A percentile compares a stretch with the other conserved stretches of the same genome.
Evolutionary conservation across 345 rosid genomes (phyloP).

Genomic region (Raphanus raphanistrum): DNA sequence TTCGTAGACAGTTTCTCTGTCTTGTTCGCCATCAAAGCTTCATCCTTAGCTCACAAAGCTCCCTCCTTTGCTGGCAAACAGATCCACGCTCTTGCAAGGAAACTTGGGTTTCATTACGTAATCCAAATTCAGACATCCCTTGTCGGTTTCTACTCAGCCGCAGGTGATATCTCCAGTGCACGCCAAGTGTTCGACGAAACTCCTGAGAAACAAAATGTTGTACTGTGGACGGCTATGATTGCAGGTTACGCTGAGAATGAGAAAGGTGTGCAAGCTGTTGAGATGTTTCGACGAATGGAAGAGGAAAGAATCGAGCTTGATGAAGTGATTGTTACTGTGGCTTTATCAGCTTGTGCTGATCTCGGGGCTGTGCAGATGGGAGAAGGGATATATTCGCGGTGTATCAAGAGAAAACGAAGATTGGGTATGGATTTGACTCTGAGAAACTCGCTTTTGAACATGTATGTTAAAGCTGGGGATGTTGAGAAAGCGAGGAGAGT

Average conservation of each 20-base stretch:
- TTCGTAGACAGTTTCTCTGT: constrained; percentile 45
- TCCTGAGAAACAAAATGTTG: background rate
- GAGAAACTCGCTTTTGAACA: constrained; percentile 41
- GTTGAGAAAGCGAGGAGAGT: constrained; percentile 38
- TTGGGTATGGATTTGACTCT: constrained; percentile 32
- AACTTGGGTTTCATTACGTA: constrained; percentile 35
- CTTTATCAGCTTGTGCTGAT: constrained; percentile 48
- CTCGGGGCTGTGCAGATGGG: constrained; percentile 45
- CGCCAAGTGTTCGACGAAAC: constrained; percentile 44
- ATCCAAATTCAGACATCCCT: constrained; percentile 40
- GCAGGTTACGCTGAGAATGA: constrained; percentile 39
- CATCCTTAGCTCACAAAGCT: constrained; percentile 24
- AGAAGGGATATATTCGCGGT: constrained; percentile 32
- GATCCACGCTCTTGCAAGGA: constrained; percentile 35
- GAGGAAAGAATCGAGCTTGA: constrained; percentile 37
- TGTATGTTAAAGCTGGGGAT: constrained; percentile 48
- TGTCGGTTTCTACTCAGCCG: background rate
- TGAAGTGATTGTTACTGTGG: constrained; percentile 39
- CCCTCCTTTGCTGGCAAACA: constrained; percentile 33
- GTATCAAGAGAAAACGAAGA: constrained; percentile 7
- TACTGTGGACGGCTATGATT: constrained; percentile 43
- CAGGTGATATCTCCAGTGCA: constrained; percentile 29
- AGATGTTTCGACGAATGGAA: constrained; percentile 40
- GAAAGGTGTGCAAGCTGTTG: constrained; percentile 26
- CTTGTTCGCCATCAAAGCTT: constrained; percentile 41